phyloP scores from a whole-genome alignment of 169 alveolate genomes.

The Eimeria maxima region DNA sequence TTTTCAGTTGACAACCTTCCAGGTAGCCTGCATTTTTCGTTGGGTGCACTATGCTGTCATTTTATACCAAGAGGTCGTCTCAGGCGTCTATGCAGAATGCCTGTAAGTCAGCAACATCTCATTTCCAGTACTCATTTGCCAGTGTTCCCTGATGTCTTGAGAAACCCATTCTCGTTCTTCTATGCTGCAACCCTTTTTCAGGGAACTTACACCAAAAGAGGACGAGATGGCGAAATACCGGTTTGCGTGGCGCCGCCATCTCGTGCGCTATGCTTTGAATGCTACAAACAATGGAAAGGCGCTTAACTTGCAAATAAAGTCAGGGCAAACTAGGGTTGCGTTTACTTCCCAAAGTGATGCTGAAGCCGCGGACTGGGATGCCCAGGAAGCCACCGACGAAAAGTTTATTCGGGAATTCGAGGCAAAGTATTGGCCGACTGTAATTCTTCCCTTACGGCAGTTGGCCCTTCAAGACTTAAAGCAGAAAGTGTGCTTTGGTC shows the following conservation, averaged over 20 bases:
- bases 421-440: conserved; percentile 68
- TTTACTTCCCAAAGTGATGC: background rate
- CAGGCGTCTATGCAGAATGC: conserved; percentile 73
- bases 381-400: conserved; percentile 16
- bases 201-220: conserved; percentile 36
- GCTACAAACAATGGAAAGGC: conserved; percentile 23
- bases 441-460: conserved; percentile 53
- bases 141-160: background rate
- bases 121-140: background rate
- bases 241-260: conserved; percentile 69
- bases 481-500: background rate
- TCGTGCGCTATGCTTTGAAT: conserved; percentile 36
- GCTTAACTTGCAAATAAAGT: background rate
- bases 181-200: background rate
- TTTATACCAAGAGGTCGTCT: conserved; percentile 65
- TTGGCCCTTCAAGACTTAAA: conserved; percentile 49
- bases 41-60: conserved; percentile 53
- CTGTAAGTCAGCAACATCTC: conserved; percentile 34
- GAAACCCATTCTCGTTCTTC: background rate
- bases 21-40: conserved; percentile 55
- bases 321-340: background rate
- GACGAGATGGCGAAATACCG: conserved; percentile 38
- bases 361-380: background rate
- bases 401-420: conserved; percentile 38
- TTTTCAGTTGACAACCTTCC: conserved; percentile 54